Conservation (phyloP, 257 asterid genomes). For the Jasminum sambac region DNA sequence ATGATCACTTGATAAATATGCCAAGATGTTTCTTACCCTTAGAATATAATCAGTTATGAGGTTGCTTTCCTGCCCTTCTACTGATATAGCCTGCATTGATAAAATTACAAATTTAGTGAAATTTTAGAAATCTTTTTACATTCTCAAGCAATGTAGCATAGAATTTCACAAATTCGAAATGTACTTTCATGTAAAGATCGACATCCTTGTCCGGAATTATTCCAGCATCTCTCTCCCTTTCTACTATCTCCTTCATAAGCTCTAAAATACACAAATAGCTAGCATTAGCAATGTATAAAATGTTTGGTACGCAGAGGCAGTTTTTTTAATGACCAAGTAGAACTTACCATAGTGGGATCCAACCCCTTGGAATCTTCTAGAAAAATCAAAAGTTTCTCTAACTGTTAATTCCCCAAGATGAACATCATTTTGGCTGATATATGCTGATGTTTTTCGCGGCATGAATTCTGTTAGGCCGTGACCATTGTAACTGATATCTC, state of each 20-base stretch:
- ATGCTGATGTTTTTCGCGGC: conserved; percentile 87
- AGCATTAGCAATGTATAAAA: not conserved
- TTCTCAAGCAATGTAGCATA: not conserved
- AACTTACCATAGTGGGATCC: conserved; percentile 79
- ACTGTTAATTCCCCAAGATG: conserved; percentile 97
- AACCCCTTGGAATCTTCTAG: conserved; percentile 88
- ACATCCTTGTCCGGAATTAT: conserved; percentile 76
- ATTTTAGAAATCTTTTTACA: not conserved
- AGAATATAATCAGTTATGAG: conserved; percentile 65
- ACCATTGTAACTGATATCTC: conserved; percentile 84
- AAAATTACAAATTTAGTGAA: not conserved
- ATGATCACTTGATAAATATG: not conserved
- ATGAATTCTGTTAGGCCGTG: conserved; percentile 67
- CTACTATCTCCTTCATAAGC: conserved; percentile 67
- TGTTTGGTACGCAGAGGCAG: not conserved
- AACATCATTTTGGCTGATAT: conserved; percentile 92
- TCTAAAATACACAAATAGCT: conserved; percentile 32
- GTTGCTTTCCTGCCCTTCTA: conserved; percentile 59
- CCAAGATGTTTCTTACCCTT: conserved; percentile 36
- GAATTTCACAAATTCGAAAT: not conserved
- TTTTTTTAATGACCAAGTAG: no score
- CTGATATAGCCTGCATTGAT: conserved; percentile 50
- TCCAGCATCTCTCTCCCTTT: conserved; percentile 73
- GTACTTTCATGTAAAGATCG: conserved; percentile 92
- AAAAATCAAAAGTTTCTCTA: conserved; percentile 87